A percentile compares a stretch with the other conserved stretches of the same genome.
Evolutionary conservation across 306 rosid genomes (phyloP).

Genomic region (barrel medic (Medicago truncatula)): DNA sequence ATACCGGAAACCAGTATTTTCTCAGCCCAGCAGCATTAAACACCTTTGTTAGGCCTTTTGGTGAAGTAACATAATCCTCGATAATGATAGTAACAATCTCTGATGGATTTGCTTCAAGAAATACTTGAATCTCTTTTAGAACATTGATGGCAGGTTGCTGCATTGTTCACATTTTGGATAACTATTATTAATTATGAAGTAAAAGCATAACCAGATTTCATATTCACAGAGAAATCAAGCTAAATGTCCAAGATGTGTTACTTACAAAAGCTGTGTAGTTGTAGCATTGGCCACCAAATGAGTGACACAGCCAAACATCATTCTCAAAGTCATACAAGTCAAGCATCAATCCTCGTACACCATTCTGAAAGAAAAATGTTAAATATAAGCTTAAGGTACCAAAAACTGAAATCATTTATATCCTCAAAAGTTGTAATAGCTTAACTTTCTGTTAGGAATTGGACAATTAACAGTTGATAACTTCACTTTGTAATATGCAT

Average conservation of each 20-base stretch:
- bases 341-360: slow-evolving; percentile 89
- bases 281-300: slow-evolving; percentile 76
- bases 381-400: slow-evolving; percentile 30
- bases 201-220: slow-evolving; percentile 27
- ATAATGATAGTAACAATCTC: slow-evolving; percentile 85
- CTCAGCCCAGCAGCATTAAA: slow-evolving; percentile 88
- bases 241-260: slow-evolving; percentile 26
- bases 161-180: slow-evolving; percentile 31
- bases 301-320: slow-evolving; percentile 91
- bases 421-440: slow-evolving; percentile 4
- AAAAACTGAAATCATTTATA: slow-evolving; percentile 20
- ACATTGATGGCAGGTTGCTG: slow-evolving; percentile 90
- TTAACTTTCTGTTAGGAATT: background rate
- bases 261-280: slow-evolving; percentile 95
- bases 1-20: slow-evolving; percentile 89
- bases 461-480: background rate
- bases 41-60: slow-evolving; percentile 84
- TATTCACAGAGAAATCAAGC: background rate
- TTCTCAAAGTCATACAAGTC: slow-evolving; percentile 86
- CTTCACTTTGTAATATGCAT: background rate
- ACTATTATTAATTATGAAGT: background rate
- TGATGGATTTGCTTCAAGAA: slow-evolving; percentile 77
- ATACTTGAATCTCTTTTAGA: slow-evolving; percentile 76
- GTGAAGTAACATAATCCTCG: slow-evolving; percentile 91
- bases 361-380: slow-evolving; percentile 64